phyloP scores from a whole-genome alignment of 106 monocot species.

The Phalaenopsis aphrodite region DNA sequence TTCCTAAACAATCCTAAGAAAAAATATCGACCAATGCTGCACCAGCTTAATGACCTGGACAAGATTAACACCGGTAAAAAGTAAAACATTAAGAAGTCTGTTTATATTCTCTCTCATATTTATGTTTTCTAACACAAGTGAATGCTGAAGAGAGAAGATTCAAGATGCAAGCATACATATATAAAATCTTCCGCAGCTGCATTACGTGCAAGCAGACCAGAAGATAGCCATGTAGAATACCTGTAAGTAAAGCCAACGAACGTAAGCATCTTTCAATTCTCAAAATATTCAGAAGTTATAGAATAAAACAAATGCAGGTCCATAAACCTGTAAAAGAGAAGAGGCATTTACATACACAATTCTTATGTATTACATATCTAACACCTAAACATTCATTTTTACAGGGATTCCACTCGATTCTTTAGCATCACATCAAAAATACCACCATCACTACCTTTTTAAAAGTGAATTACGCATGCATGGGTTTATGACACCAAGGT shows the following conservation, averaged over 20 bases:
- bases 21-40: not conserved
- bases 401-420: too few relatives aligned
- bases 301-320: not conserved
- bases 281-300: not conserved
- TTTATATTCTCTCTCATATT: not conserved
- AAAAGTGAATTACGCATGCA: too few relatives aligned
- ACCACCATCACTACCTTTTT: too few relatives aligned
- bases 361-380: too few relatives aligned
- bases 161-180: constrained; percentile 47
- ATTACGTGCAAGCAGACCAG: constrained; percentile 69
- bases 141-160: not conserved
- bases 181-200: constrained; percentile 81
- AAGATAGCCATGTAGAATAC: constrained; percentile 78
- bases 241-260: constrained; percentile 26
- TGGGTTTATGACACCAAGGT: too few relatives aligned
- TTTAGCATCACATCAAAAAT: too few relatives aligned
- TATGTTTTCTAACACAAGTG: not conserved
- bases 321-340: not conserved
- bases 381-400: too few relatives aligned
- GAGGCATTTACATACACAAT: too few relatives aligned
- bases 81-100: not conserved
- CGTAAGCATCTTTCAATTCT: not conserved
- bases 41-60: not conserved
- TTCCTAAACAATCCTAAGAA: not conserved
- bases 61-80: not conserved